Conservation (phyloP, 768 basidiomycete genomes). For the Crassisporium funariophilum region DNA sequence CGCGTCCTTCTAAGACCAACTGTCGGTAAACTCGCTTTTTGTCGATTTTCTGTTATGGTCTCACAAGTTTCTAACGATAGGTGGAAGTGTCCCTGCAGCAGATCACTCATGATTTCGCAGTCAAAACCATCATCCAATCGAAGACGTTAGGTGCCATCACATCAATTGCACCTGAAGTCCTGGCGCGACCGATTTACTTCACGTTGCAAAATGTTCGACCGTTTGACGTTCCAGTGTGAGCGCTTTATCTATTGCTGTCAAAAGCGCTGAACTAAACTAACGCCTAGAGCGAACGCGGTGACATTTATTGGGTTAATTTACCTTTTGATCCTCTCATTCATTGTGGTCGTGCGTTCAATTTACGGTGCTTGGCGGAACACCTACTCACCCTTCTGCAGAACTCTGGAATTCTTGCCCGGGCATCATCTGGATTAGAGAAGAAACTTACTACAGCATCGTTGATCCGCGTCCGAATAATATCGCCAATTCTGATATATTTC, state of each 20-base stretch:
- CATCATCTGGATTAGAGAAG: conserved; percentile 31
- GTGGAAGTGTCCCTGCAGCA: conserved; percentile 8
- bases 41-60: neutral
- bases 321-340: conserved; percentile 18
- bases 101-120: conserved; percentile 12
- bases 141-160: conserved; percentile 10
- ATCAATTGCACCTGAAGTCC: conserved; percentile 9
- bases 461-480: conserved; percentile 30
- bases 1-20: conserved; percentile 28
- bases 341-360: conserved; percentile 15
- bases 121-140: conserved; percentile 4
- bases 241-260: neutral
- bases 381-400: conserved; percentile 13
- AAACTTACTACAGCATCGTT: conserved; percentile 32
- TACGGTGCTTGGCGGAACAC: neutral
- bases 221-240: conserved; percentile 18
- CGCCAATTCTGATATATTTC: conserved; percentile 34
- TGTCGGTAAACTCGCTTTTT: conserved; percentile 16
- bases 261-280: neutral
- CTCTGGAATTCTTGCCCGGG: conserved; percentile 27
- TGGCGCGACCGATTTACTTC: conserved; percentile 16
- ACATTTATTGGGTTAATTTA: conserved; percentile 21
- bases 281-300: conserved; percentile 15
- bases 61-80: conserved; percentile 1
- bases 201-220: conserved; percentile 16